These are phyloP conservation scores for Stephania cephalantha DNA, from an alignment of 164 flowering plant species.

Conservation along the genomic window DNA sequence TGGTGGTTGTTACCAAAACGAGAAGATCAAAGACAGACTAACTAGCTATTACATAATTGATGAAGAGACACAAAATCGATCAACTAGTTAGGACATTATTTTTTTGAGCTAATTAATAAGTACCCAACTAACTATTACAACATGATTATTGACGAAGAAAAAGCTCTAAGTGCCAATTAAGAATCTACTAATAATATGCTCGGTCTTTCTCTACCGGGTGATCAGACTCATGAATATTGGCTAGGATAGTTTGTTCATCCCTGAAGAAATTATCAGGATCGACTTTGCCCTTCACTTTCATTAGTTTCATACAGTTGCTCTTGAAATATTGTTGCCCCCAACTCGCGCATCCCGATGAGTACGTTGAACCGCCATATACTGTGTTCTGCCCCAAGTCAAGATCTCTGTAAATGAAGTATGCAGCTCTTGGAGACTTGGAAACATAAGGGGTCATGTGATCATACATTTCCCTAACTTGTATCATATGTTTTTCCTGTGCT, in stretches of 20 bases:
- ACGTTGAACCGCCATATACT: conserved; percentile 8
- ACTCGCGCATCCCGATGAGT: conserved; percentile 11
- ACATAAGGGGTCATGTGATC: conserved; percentile 1
- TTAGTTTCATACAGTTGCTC: conserved; percentile 28
- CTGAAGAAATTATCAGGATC: conserved; percentile 39
- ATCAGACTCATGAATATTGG: background rate
- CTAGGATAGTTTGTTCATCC: conserved; percentile 11
- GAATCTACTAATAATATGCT: no score
- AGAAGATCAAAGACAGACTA: no score
- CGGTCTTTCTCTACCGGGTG: no score
- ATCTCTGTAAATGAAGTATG: conserved; percentile 6
- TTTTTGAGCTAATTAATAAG: no score
- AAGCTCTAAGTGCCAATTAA: no score
- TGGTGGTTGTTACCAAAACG: no score
- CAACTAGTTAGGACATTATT: no score
- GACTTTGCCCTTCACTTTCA: conserved; percentile 26
- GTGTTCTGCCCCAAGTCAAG: conserved; percentile 10
- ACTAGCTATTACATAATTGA: no score
- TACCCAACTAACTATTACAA: no score
- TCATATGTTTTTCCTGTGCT: background rate
- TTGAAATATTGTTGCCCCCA: conserved; percentile 19
- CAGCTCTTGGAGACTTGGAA: background rate
- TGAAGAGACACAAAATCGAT: no score
- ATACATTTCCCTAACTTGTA: background rate
- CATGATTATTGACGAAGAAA: no score